Conservation (phyloP, 1,284 basidiomycete species). For the Boletus nobilissimus region DNA sequence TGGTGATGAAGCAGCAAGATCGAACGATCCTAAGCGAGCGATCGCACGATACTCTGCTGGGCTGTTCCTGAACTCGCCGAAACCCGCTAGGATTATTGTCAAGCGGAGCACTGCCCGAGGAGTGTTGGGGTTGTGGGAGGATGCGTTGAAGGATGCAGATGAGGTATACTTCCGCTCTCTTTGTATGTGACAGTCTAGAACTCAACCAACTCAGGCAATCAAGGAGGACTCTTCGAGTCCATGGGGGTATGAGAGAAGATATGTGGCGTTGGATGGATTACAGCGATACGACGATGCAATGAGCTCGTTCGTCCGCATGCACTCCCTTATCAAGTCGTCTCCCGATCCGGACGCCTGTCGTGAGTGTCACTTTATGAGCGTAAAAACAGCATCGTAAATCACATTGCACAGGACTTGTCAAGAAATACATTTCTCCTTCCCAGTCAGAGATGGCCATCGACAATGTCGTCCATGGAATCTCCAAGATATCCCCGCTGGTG, state of each 20-base stretch:
- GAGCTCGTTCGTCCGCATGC: not conserved
- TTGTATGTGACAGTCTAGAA: not conserved
- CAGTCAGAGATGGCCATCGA: not conserved
- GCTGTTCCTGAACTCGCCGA: not conserved
- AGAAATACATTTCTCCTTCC: conserved; percentile 6
- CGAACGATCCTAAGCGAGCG: not conserved
- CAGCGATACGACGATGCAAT: conserved; percentile 20
- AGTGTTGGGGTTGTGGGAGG: not conserved
- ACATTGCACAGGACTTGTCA: not conserved
- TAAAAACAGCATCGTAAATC: not conserved
- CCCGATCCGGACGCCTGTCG: conserved; percentile 2
- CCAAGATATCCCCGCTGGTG: conserved; percentile 6
- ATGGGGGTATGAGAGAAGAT: conserved; percentile 14
- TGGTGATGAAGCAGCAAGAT: not conserved
- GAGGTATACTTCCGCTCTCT: not conserved
- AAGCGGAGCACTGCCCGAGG: conserved; percentile 21
- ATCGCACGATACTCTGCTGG: conserved; percentile 5
- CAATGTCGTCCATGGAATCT: not conserved
- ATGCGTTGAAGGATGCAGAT: not conserved
- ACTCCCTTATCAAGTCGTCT: conserved; percentile 5
- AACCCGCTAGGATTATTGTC: not conserved
- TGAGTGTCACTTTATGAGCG: not conserved
- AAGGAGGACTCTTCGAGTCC: not conserved
- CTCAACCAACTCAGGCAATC: not conserved
- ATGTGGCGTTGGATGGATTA: conserved; percentile 12